Base-by-base conservation (phyloP, 495 filamentous ascomycete genomes). In the Penicillium manginii region DNA sequence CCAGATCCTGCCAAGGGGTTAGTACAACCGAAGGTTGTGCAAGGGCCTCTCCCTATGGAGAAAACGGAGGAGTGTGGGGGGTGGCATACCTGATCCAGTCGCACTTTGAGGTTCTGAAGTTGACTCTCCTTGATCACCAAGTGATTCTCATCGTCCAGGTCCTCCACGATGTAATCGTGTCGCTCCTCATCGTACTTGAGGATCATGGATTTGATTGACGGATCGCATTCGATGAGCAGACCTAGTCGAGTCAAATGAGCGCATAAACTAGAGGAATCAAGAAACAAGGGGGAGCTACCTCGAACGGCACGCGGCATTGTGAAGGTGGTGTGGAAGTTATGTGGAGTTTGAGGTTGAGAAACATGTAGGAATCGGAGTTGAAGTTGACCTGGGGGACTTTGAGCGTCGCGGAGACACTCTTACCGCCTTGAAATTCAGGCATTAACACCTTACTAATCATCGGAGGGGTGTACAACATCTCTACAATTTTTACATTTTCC, bases 151-250 rank as follows among this genome's bases (percentile, higher is more conserved):
- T 91, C 89, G 65, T 91, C 89, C 2, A 91, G 74, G 47, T 91
- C 88, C 67, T 91, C 88, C 56, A 91, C 82, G 54, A 91, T 89
- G 67, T 87, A 89, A 60, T 88, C 87, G 65, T 90, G 84, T 56
- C 78, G 70, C 57, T 86, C 81, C 53, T 80, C 77, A 61, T 91
- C 86, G 73, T 91, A 89, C 58, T 88, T 88, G 39, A 85, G 76
- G 62, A 91, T 85, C 68, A 91, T 89, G 39, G 88, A 86, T 70
- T 89, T 90, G 73, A 91, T 89, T 45, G 86, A 88, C 5, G 88
- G 86, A 66, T 92, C 90, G 74, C 88, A 91, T 69, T 89, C 82
- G 62, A 92, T 84, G 54, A 92, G 78, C 40, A 91, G 85, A 63
- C 89, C 88, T 88, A 57, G 15, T 4, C 9, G 19, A 9, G 4